Evolutionary conservation across 768 basidiomycete species (phyloP), one percentile per base, ranked within the genome.

Genomic region (Russula virescens): DNA sequence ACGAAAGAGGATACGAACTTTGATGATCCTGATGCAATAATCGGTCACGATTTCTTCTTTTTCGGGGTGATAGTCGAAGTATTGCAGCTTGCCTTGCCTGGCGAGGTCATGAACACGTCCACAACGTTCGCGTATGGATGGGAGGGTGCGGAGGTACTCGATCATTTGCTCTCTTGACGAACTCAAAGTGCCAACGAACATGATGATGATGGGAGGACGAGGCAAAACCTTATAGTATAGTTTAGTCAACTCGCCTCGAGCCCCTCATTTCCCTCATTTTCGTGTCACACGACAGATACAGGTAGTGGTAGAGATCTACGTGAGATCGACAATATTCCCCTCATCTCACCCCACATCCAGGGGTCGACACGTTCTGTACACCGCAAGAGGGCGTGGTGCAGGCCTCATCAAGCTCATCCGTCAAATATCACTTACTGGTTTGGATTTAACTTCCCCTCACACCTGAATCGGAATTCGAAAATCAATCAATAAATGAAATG

Each of bases 91-190:
- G 55, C 85, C 88, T 65, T 81, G 71, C 72, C 83, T 76, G 14
- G 91, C 94, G 21, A 96, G 85, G 31, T 84, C 81, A 72, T 89
- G 85, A 38, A 98, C 92, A 46, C 81, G 81, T 13, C 75, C 71
- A 73, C 94, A 98, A 47, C 92, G 82, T 68, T 94, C 88, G 50
- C 96, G 83, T 68, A 98, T 93, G n/a, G 94, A 83, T 18, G 91
- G 89, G 3, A 97, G 80, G 0, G 91, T 93, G 35, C 88, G 86
- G 48, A 97, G 83, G 70, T 94, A 95, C 6, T 75, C 76, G 26
- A 86, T 83, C 43, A 76, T 82, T 63, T 78, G 73, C 46, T 74
- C 54, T 31, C 62, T 64, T 2, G 70, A 60, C 3, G 56, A 18
- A 21, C 28, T 48, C 23, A 46, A 34, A 3, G 48, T 26, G 34